These are phyloP conservation scores for Bryoglossum gracile DNA, from an alignment of 495 filamentous ascomycete species.

Conservation along the genomic window DNA sequence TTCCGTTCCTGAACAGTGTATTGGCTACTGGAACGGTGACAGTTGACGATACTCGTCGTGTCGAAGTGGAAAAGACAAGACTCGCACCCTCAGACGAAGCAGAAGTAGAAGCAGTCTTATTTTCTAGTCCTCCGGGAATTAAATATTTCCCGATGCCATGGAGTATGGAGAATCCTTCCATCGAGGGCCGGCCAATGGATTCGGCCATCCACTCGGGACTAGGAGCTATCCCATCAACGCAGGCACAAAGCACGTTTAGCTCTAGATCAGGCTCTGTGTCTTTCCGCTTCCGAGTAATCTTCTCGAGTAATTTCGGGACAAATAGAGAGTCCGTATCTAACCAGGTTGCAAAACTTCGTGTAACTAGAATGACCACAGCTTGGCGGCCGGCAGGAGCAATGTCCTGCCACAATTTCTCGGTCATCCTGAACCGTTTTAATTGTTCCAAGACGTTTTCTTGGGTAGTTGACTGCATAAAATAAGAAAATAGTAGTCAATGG, in stretches of 20 bases:
- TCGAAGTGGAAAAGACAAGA: too few species aligned
- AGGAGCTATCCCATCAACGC: conserved; percentile 20
- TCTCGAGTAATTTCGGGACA: conserved; percentile 9
- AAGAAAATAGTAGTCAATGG: too few species aligned
- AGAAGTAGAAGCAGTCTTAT: too few species aligned
- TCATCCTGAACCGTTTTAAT: background rate
- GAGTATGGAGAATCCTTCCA: conserved; percentile 36
- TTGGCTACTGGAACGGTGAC: conserved; percentile 61
- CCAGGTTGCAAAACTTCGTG: conserved; percentile 19
- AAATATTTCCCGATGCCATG: conserved; percentile 23
- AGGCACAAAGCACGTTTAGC: conserved; percentile 17
- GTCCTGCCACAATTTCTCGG: background rate
- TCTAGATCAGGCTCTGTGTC: background rate
- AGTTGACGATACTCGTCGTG: too few species aligned
- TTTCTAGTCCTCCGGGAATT: conserved; percentile 31
- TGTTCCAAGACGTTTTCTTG: background rate
- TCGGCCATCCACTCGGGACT: background rate
- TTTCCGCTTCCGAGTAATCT: background rate
- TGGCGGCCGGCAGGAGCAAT: background rate
- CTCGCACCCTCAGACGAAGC: too few species aligned
- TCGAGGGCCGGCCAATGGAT: background rate
- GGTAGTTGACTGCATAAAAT: too few species aligned
- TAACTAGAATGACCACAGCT: conserved; percentile 18
- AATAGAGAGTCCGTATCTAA: conserved; percentile 13
- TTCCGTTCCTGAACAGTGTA: conserved; percentile 68